Base-by-base conservation (phyloP, 2,329 filamentous ascomycete genomes). In the Epicoccum nigrum region DNA sequence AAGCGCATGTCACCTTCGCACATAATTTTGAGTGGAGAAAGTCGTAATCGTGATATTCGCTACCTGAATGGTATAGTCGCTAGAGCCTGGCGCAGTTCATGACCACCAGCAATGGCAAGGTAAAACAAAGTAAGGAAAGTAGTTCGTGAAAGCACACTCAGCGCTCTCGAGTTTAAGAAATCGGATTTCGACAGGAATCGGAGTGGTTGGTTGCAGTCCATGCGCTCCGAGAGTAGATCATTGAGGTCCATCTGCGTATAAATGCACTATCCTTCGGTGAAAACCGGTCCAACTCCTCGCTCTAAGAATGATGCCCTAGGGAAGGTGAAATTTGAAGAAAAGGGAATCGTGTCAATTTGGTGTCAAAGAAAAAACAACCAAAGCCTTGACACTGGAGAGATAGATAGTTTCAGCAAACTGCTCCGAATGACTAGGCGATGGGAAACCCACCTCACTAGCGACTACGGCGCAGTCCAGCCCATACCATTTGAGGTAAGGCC, bases 401-500 rank as follows among this genome's bases (percentile, higher is more conserved):
- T 38, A 47, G 43, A 47, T 37, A 15, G 19, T 19, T 38, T 56
- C 43, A 52, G 46, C 37, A 38, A 51, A 51, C 51, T 37, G 38
- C 50, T 48, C 50, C 43, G 46, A 27, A 28, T 34, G 34, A 47
- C 33, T 17, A 41, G 45, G 21, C 49, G 28, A 52, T 30, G 43
- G 39, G 43, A 49, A 43, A 56, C 51, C 53, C 54, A 56, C 65
- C 52, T 69, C 62, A 67, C 45, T 70, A 70, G 57, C 66, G 45
- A 59, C 60, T 67, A 72, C 46, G 68, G 63, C 8, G 64, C 66
- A 35, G 58, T 65, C 70, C 70, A 73, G 27, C 70, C 70, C 54
- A 73, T 54, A 41, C 69, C 68, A n/a, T 55, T 68, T 15, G 61
- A 38, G 7, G 63, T 47, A 3, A 72, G 43, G 15, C 62, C 65